phyloP scores from a whole-genome alignment of 345 rosid species.

The Gossypium stocksii region DNA sequence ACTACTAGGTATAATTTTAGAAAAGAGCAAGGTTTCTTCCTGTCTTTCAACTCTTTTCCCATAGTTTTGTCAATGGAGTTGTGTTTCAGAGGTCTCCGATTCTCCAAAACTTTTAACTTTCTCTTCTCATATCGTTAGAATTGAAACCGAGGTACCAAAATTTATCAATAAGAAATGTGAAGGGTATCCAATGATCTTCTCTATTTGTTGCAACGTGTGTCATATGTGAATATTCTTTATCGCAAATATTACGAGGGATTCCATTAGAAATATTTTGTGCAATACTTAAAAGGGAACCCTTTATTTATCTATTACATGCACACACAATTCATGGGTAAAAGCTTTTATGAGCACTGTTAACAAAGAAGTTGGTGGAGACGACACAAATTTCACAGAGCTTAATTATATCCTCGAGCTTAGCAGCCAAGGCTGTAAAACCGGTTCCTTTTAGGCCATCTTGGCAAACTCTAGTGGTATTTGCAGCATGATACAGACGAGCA shows the following conservation, averaged over 20 bases:
- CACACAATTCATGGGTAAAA: not conserved
- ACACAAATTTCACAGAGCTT: constrained; percentile 10
- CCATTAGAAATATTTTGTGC: not conserved
- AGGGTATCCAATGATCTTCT: not conserved
- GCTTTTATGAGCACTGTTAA: not conserved
- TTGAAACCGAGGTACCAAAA: not conserved
- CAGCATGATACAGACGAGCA: not conserved
- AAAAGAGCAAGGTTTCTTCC: not conserved
- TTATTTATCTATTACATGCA: not conserved
- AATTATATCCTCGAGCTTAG: not conserved
- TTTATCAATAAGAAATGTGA: not conserved
- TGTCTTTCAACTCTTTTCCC: not conserved
- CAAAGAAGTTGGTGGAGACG: constrained; percentile 2
- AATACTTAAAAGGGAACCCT: not conserved
- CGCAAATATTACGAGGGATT: not conserved
- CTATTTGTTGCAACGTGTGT: not conserved
- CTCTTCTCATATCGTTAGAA: not conserved
- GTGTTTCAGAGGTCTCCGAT: not conserved
- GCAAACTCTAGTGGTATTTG: constrained; percentile 2
- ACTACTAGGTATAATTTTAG: not conserved
- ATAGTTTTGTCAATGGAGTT: not conserved
- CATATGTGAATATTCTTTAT: not conserved
- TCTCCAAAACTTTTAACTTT: not conserved
- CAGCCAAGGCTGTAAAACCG: not conserved
- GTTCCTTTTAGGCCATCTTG: not conserved